Evolutionary conservation across 768 basidiomycete genomes (phyloP).

Genomic region (Suillus discolor): DNA sequence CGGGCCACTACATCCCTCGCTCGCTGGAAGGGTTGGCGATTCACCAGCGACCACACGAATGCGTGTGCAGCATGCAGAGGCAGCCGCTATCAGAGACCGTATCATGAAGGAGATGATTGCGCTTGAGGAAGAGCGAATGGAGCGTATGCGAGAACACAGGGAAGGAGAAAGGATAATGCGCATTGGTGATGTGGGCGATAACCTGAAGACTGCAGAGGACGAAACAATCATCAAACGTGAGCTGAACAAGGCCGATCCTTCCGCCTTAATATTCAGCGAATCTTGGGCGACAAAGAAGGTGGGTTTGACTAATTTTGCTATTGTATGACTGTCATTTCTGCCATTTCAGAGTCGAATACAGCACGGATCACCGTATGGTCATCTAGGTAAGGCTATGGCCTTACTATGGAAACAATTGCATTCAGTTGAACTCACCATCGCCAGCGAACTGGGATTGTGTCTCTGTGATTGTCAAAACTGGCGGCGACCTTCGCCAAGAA

Average conservation of each 20-base stretch:
- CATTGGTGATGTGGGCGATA: slow-evolving; percentile 51
- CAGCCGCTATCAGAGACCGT: slow-evolving; percentile 86
- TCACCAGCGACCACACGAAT: slow-evolving; percentile 50
- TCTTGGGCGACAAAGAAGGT: slow-evolving; percentile 95
- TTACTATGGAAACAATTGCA: slow-evolving; percentile 5
- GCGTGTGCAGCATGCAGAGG: slow-evolving; percentile 80
- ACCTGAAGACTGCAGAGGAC: slow-evolving; percentile 78
- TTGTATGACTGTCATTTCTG: slow-evolving; percentile 5
- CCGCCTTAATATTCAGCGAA: slow-evolving; percentile 94
- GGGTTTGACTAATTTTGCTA: slow-evolving; percentile 15
- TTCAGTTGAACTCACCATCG: neutral
- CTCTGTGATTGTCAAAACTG: slow-evolving; percentile 98
- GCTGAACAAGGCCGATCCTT: slow-evolving; percentile 93
- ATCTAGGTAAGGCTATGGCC: slow-evolving; percentile 61
- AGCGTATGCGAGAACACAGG: slow-evolving; percentile 76
- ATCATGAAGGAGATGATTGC: slow-evolving; percentile 99
- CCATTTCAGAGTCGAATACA: slow-evolving; percentile 77
- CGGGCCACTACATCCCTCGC: slow-evolving; percentile 34
- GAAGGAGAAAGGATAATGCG: slow-evolving; percentile 71
- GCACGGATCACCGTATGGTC: slow-evolving; percentile 93
- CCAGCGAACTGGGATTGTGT: slow-evolving; percentile 85
- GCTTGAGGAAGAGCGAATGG: slow-evolving; percentile 95
- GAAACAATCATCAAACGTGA: slow-evolving; percentile 93
- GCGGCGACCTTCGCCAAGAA: slow-evolving; percentile 94
- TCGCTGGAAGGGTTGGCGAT: slow-evolving; percentile 28